Evolutionary conservation across 2,329 filamentous ascomycete genomes (phyloP), one percentile per base, ranked within the genome.

Genomic region (Elsinoe fawcettii): DNA sequence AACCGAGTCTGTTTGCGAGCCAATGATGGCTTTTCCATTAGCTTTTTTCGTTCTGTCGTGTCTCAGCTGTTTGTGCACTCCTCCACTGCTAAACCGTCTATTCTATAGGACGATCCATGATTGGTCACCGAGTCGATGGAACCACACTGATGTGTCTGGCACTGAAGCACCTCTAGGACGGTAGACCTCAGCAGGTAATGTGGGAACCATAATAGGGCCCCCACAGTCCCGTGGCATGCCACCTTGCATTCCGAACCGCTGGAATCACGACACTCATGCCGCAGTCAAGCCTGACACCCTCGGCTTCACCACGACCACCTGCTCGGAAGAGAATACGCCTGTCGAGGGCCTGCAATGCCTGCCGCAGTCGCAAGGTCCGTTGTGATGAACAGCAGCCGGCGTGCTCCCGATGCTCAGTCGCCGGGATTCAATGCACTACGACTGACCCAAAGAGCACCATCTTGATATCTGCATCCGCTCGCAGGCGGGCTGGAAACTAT

Each of bases 331-430:
- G 56, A 34, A 36, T 59, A 25, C 58, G 60, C 20, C 47, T 61
- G 34, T 61, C 60, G 46, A 51, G 60, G 36, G 56, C 60, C 11
- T 61, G 60, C 41, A 58, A 61, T 51, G 56, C 43, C 36, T 60
- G 58, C 57, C 58, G 58, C 23, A 60, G 51, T 30, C 54, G 59
- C 41, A 60, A 59, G 25, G 56, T 61, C 22, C 58, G 60, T 27
- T 60, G 58, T 49, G 60, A 60, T 51, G 60, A 60, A 53, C 57
- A 53, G 23, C 58, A 60, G 44, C 58, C 56, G 39, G 56, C 58
- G 25, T 61, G 60, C 41, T 43, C 14, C 39, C 55, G 51, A 16
- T 53, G 55, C 47, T 30, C 43, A 5, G 55, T 43, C 27, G 39
- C 58, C 37, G 55, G 55, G 20, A 37, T 59, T 9, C 25, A 49